Evolutionary conservation across 2,329 filamentous ascomycete genomes (phyloP).

Genomic region (Colletotrichum australisinense): DNA sequence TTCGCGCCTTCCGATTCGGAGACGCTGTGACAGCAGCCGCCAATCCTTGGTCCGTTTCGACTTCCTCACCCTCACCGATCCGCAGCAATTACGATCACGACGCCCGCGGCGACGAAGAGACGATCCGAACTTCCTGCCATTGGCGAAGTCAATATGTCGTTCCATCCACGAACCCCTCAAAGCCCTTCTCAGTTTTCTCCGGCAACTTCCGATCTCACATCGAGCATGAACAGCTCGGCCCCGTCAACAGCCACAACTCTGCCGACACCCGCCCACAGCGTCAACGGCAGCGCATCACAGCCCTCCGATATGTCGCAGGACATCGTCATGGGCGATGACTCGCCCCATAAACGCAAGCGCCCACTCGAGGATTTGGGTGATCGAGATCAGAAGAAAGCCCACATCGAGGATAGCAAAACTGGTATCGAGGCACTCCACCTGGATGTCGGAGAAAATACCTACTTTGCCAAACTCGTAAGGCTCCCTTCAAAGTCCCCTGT

Average conservation of each 20-base stretch:
- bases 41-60: constrained; percentile 26
- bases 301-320: constrained; percentile 56
- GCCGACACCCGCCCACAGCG: constrained; percentile 72
- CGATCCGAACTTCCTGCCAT: constrained; percentile 37
- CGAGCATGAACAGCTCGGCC: constrained; percentile 64
- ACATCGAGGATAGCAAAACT: constrained; percentile 70
- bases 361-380: constrained; percentile 66
- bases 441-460: constrained; percentile 76
- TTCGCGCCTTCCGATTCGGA: constrained; percentile 34
- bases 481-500: constrained; percentile 55
- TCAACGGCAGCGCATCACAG: constrained; percentile 65
- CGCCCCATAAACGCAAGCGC: constrained; percentile 72
- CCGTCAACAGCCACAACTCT: constrained; percentile 63
- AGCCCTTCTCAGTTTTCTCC: constrained; percentile 73
- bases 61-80: constrained; percentile 35
- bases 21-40: constrained; percentile 2
- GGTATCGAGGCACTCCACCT: constrained; percentile 74
- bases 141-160: constrained; percentile 67
- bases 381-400: constrained; percentile 70
- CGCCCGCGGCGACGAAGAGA: constrained; percentile 36
- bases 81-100: constrained; percentile 48
- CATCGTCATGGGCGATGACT: constrained; percentile 60
- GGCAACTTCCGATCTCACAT: constrained; percentile 62
- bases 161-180: constrained; percentile 75
- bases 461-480: constrained; percentile 75